Evolutionary conservation across 768 basidiomycete genomes (phyloP).

Genomic region (Leccinum longicurvipes): DNA sequence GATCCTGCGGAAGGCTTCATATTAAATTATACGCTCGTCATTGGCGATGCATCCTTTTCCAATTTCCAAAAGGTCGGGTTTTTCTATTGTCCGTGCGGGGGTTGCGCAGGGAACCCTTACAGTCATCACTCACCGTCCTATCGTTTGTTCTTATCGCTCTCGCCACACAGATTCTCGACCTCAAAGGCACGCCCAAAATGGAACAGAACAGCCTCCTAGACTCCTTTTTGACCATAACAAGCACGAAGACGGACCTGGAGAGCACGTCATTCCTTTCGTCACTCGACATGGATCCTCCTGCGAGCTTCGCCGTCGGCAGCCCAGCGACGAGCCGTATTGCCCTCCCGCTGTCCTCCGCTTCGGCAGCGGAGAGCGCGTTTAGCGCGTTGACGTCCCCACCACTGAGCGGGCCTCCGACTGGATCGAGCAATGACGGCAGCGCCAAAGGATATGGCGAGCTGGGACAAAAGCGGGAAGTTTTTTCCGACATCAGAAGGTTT

Average conservation of each 20-base stretch:
- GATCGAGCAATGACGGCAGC: slow-evolving; percentile 46
- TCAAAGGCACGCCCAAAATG: slow-evolving; percentile 85
- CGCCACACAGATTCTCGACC: slow-evolving; percentile 72
- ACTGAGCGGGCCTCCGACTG: slow-evolving; percentile 58
- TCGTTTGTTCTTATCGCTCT: neutral
- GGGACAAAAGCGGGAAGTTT: slow-evolving; percentile 67
- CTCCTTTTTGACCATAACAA: slow-evolving; percentile 88
- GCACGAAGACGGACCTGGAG: slow-evolving; percentile 84
- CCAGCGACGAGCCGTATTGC: slow-evolving; percentile 63
- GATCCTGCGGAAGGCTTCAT: slow-evolving; percentile 94
- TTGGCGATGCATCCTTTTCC: slow-evolving; percentile 91
- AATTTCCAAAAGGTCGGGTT: slow-evolving; percentile 94
- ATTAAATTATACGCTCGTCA: slow-evolving; percentile 89
- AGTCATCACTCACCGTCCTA: neutral
- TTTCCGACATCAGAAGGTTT: slow-evolving; percentile 84
- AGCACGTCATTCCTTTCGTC: slow-evolving; percentile 89
- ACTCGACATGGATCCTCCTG: slow-evolving; percentile 91
- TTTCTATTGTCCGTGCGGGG: neutral
- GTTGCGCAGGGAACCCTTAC: neutral
- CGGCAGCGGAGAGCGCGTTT: slow-evolving; percentile 53
- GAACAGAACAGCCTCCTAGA: slow-evolving; percentile 91
- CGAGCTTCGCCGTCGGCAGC: slow-evolving; percentile 55
- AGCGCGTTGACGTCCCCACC: slow-evolving; percentile 58
- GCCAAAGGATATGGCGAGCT: slow-evolving; percentile 39
- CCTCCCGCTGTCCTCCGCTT: slow-evolving; percentile 40